Conservation (phyloP, 2,329 filamentous ascomycete species). For the Rutstroemia sp. region DNA sequence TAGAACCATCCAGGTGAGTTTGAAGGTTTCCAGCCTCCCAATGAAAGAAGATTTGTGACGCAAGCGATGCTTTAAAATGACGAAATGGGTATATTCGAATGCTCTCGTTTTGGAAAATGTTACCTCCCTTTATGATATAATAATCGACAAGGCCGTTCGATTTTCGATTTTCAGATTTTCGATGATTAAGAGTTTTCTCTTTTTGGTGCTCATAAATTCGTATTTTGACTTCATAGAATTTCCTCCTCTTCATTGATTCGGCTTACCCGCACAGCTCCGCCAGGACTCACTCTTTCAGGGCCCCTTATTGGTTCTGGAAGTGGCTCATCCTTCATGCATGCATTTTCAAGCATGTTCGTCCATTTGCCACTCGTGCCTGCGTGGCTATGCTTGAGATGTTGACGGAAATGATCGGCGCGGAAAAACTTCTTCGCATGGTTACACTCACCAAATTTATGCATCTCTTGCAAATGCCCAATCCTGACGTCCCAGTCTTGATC, state of each 20-base stretch:
- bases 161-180: neutral
- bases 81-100: neutral
- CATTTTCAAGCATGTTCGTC: conserved; percentile 96
- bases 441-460: conserved; percentile 97
- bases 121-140: neutral
- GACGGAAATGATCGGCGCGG: conserved; percentile 93
- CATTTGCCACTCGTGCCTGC: conserved; percentile 94
- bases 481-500: conserved; percentile 84
- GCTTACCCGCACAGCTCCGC: conserved; percentile 17
- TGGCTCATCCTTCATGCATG: conserved; percentile 87
- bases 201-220: neutral
- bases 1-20: too few relatives aligned
- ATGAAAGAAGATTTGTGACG: too few relatives aligned
- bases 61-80: conserved; percentile 5
- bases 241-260: conserved; percentile 29
- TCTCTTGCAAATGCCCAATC: conserved; percentile 77
- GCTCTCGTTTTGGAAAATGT: neutral
- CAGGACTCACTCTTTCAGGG: conserved; percentile 24
- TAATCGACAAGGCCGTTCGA: neutral
- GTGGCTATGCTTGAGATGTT: conserved; percentile 97
- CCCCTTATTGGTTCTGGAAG: conserved; percentile 36
- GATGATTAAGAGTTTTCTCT: neutral
- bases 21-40: too few relatives aligned
- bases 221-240: conserved; percentile 14
- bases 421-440: conserved; percentile 99